Conservation (phyloP, 2,329 filamentous ascomycete species). For the Alternaria incomplexa region DNA sequence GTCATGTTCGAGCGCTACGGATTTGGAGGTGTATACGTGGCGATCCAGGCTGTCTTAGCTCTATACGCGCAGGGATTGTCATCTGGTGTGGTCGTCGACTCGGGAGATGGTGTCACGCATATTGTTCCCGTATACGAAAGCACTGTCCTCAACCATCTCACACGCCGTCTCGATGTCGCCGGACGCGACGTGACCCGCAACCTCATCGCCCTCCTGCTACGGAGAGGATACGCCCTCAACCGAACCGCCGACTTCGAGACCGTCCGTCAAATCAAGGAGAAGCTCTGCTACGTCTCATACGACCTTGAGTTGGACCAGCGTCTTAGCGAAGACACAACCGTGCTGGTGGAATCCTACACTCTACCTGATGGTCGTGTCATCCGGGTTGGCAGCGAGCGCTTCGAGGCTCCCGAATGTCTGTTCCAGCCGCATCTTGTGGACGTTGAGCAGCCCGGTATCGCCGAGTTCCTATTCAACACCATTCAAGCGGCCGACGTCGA, state of each 20-base stretch:
- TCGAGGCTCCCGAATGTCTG: conserved; percentile 96
- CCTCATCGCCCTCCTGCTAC: conserved; percentile 90
- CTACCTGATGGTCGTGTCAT: conserved; percentile 96
- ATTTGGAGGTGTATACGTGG: conserved; percentile 96
- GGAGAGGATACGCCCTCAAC: conserved; percentile 95
- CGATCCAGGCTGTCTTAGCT: conserved; percentile 94
- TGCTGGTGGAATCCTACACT: conserved; percentile 96
- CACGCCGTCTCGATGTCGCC: conserved; percentile 89
- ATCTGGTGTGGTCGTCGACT: conserved; percentile 96
- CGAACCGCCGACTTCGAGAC: conserved; percentile 99
- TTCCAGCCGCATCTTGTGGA: conserved; percentile 99
- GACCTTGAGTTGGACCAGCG: conserved; percentile 95
- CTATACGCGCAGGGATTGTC: conserved; percentile 90
- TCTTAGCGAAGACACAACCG: conserved; percentile 95
- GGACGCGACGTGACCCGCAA: conserved; percentile 98
- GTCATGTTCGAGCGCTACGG: conserved; percentile 99
- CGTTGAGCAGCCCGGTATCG: conserved; percentile 94
- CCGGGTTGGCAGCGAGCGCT: conserved; percentile 92
- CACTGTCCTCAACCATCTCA: conserved; percentile 96
- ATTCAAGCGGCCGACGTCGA: conserved; percentile 97
- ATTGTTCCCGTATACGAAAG: conserved; percentile 99
- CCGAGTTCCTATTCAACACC: conserved; percentile 98
- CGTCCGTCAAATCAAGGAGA: conserved; percentile 98
- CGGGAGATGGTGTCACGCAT: conserved; percentile 96
- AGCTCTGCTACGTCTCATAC: conserved; percentile 99